Evolutionary conservation across 192 early-diverging fungal species (phyloP).

Genomic region (Podila clonocystis): DNA sequence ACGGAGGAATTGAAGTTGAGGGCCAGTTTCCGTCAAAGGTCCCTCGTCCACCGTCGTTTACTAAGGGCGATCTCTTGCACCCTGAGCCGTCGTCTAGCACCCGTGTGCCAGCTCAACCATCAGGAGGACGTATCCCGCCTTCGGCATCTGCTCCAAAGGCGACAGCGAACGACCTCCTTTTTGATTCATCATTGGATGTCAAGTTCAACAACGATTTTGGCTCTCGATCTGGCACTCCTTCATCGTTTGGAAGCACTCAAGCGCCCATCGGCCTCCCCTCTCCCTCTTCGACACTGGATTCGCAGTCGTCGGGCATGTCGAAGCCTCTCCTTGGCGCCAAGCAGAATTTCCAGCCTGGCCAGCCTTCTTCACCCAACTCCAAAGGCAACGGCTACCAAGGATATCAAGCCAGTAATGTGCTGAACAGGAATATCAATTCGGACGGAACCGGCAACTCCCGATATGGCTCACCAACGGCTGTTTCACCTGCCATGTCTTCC

Average conservation of each 20-base stretch:
- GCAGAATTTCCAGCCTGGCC: constrained; percentile 1
- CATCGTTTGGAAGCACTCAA: constrained; percentile 16
- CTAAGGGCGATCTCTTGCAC: not conserved
- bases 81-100: not conserved
- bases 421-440: constrained; percentile 1
- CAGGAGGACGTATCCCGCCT: constrained; percentile 5
- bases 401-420: not conserved
- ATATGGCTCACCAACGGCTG: not conserved
- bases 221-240: constrained; percentile 17
- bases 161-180: constrained; percentile 39
- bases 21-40: not conserved
- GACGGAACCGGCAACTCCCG: constrained; percentile 21
- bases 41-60: constrained; percentile 19
- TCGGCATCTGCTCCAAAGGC: not conserved
- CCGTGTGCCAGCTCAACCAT: constrained; percentile 13
- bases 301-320: constrained; percentile 14
- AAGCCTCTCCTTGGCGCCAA: constrained; percentile 17
- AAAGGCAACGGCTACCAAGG: not conserved
- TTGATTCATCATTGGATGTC: constrained; percentile 14
- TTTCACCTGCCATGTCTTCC: not conserved
- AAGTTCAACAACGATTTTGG: constrained; percentile 7
- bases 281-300: constrained; percentile 4
- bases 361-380: not conserved
- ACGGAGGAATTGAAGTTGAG: not conserved
- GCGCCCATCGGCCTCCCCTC: constrained; percentile 22